A percentile compares a stretch with the other conserved stretches of the same genome.
phyloP scores from a whole-genome alignment of 75 land plant species.

The Selaginella moellendorffii region DNA sequence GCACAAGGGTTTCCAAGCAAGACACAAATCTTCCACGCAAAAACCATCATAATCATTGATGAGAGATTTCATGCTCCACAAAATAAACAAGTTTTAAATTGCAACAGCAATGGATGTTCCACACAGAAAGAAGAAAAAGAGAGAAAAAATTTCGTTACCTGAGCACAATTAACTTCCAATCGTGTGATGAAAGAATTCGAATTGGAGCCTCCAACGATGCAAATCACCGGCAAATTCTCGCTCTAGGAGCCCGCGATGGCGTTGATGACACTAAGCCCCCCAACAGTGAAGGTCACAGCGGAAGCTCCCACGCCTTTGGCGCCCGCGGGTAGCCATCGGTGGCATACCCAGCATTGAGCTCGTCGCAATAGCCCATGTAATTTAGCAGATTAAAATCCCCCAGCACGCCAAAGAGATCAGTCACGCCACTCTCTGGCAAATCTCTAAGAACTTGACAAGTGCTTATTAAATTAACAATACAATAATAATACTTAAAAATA shows the following conservation, averaged over 20 bases:
- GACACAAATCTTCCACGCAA: neutral
- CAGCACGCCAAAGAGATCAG: neutral
- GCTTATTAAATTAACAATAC: too few relatives aligned
- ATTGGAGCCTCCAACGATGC: neutral
- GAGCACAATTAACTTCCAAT: too few relatives aligned
- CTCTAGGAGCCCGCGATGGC: too few relatives aligned
- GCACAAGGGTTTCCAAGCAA: neutral
- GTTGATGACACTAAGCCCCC: too few relatives aligned
- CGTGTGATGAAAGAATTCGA: too few relatives aligned
- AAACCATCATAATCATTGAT: neutral
- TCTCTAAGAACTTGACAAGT: too few relatives aligned
- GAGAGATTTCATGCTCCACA: too few relatives aligned
- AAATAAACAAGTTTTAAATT: neutral
- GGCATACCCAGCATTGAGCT: neutral
- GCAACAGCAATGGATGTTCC: too few relatives aligned
- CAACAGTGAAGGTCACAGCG: constrained; percentile 4
- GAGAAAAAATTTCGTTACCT: neutral
- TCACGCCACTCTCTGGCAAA: too few relatives aligned
- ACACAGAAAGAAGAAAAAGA: too few relatives aligned
- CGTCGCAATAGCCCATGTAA: neutral
- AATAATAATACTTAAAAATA: too few relatives aligned
- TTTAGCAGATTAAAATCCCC: neutral
- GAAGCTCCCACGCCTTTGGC: neutral
- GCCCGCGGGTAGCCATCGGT: constrained; percentile 2
- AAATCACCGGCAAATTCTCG: neutral